Evolutionary conservation across 192 early-diverging fungal species (phyloP), one percentile per base, ranked within the genome.

Genomic region (Nowakowskiella sp.): DNA sequence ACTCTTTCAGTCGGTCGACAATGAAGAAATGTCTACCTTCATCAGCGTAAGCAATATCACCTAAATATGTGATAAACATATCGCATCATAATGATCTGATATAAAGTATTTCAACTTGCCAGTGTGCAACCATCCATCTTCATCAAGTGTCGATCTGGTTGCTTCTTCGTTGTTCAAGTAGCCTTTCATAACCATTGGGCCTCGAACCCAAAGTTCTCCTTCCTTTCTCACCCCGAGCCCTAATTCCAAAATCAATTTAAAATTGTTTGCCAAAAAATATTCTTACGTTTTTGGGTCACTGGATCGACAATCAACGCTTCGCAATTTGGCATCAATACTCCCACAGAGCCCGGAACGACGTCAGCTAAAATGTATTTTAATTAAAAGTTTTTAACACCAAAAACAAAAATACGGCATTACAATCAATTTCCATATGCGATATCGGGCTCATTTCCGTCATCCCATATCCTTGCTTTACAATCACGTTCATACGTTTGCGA

Each of bases 141-240:
- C 13, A 59, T 82, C 82, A 57, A 93, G 73, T n/a, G 83, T 81
- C 0, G 81, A 74, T 8, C 51, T 51, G 1, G 88, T 94, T 0
- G 86, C 89, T 47, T 76, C 51, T 13, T 71, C 68, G 58, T 93
- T 90, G 62, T 87, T 83, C 31, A 84, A 75, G 66, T 96, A 96
- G 0, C 87, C 83, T 55, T 81, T 82, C 89, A 91, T 91, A 49
- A 94, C 65, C 57, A 87, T 96, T 16, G 89, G 87, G 0, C 88
- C 88, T n/a, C 81, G 78, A 48, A 92, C 58, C 72, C 85, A 91
- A 42, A 97, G 66, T 68, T 97, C 92, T 28, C 92, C 94, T 0
- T 51, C 53, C 47, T 85, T 58, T 31, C 71, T 65, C 24, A 62
- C 48, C 0, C 65, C 74, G 8, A 84, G 51, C 47, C 81, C 81